Evolutionary conservation across 768 basidiomycete genomes (phyloP), one percentile per base, ranked within the genome.

Genomic region (Boletales sp.): DNA sequence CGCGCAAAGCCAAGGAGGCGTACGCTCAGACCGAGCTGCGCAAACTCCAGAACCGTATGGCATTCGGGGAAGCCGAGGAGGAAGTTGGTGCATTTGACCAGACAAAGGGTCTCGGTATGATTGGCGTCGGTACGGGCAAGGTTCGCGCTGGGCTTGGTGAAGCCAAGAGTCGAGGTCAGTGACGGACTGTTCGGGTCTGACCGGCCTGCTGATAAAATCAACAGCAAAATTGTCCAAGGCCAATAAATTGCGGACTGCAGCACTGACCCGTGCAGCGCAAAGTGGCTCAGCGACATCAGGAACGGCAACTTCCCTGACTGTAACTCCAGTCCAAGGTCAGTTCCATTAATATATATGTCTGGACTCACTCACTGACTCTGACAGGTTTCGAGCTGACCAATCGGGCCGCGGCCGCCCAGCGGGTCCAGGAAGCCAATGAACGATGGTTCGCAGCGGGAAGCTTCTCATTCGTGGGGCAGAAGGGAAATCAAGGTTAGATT

Each of bases 61-160:
- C 76, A 48, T 98, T 99, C 60, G 96, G 95, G 37, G 86, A 95
- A 69, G 87, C 86, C 1, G 96, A 98, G 63, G 87, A 94, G 62
- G 96, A 99, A 67, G 89, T 94, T 39, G 95, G 94, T 15, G 90
- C 94, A 31, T 94, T 92, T 59, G 96, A 96, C 72, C 86, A 97
- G 73, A 94, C 94, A n/a, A 90, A 92, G 74, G 96, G 96, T 6
- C 69, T 98, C 65, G 96, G 96, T 53, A 98, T 99, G 94, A 90
- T 98, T 54, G 93, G 94, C 35, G 78, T 78, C 46, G 76, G 83
- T 15, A 85, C 87, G 7, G 96, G 96, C 19, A 90, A 92, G 67
- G 88, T 99, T 45, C 78, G 96, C 47, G 93, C 93, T 12, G 86
- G 86, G 28, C 67, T 83, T 44, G 93, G 88, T 46, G 94, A 98